Percentiles rank a stretch among this genome's conserved stretches.
These are phyloP conservation scores for Botryosphaeria dothidea DNA, from an alignment of 2,329 filamentous ascomycete species.

Conservation along the genomic window DNA sequence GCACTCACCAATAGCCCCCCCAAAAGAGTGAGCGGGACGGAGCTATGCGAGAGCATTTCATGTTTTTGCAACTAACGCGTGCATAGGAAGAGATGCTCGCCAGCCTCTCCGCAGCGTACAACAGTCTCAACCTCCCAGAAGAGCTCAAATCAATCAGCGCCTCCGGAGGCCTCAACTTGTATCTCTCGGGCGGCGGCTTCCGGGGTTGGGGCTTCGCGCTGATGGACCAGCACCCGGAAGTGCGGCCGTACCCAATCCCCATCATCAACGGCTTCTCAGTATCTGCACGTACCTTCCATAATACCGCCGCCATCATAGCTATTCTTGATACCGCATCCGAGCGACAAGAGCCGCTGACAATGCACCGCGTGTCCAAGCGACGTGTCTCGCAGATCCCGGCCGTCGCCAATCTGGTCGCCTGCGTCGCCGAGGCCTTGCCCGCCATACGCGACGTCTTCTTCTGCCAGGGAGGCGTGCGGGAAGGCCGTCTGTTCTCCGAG, in stretches of 20 bases:
- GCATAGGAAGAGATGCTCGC: slow-evolving; percentile 53
- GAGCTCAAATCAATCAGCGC: slow-evolving; percentile 36
- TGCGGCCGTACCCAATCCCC: slow-evolving; percentile 76
- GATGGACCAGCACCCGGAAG: slow-evolving; percentile 74
- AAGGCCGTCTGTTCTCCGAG: slow-evolving; percentile 76
- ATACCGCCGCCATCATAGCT: slow-evolving; percentile 36
- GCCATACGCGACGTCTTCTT: slow-evolving; percentile 72
- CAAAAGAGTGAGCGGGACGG: not conserved
- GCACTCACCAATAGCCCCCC: slow-evolving; percentile 51
- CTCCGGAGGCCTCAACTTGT: slow-evolving; percentile 65
- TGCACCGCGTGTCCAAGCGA: slow-evolving; percentile 71
- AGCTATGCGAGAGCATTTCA: slow-evolving; percentile 27
- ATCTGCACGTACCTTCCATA: slow-evolving; percentile 25
- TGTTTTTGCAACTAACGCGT: not conserved
- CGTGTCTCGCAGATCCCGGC: slow-evolving; percentile 81
- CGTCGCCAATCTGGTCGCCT: slow-evolving; percentile 76
- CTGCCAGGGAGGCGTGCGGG: slow-evolving; percentile 83
- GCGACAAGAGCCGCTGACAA: slow-evolving; percentile 36
- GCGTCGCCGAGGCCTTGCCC: slow-evolving; percentile 69
- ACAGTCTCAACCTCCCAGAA: slow-evolving; percentile 57
- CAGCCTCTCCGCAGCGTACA: slow-evolving; percentile 63
- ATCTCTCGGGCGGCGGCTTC: slow-evolving; percentile 87
- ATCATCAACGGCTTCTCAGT: slow-evolving; percentile 79
- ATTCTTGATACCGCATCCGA: slow-evolving; percentile 60
- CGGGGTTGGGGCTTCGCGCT: slow-evolving; percentile 88